Evolutionary conservation across 192 early-diverging fungal genomes (phyloP), one percentile per base, ranked within the genome.

Genomic region (Chytriomyces hyalinus): DNA sequence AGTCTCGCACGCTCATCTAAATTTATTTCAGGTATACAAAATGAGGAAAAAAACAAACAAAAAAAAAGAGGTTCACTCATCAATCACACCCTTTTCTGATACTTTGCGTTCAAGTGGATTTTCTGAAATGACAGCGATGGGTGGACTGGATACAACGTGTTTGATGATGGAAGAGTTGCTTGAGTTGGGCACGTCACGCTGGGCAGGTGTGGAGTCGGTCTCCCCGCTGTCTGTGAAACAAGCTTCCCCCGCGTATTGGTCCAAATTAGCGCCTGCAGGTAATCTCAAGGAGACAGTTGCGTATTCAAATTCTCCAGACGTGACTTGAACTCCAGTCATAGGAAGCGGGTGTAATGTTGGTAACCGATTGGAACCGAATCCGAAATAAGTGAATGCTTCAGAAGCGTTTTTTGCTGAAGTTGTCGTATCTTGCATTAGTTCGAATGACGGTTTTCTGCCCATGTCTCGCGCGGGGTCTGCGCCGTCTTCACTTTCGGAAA

Each of bases 21-120:
- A 13, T 57, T 57, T 57, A 57, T 57, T 57, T 26, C 1, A 0
- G 1, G 53, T 57, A 57, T 20, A 57, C 13, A 13, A 57, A 20
- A n/a, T 57, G 13, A 3, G 13, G 13, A 0, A 57, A 57, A 57
- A 57, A 57, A 57, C 24, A 26, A 26, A 26, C 24, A 57, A n/a
- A n/a, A 20, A 57, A 20, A 13, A n/a, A n/a, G 2, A 13, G 15
- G 53, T 4, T 57, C 53, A 57, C 13, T 57, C 53, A 13, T 57
- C 53, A 13, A 57, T 20, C 13, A 57, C 53, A 57, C 53, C 53
- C 20, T 57, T 57, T n/a, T n/a, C 53, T n/a, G 53, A 57, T 20
- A 13, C 53, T n/a, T 20, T 57, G 53, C 53, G 53, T 57, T 57
- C 53, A 57, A 57, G 53, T n/a, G 53, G 53, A 57, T 20, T n/a